A percentile compares a stretch with the other conserved stretches of the same genome.
Conservation (phyloP, 1,284 basidiomycete genomes). For the Ceratobasidium sp. region DNA sequence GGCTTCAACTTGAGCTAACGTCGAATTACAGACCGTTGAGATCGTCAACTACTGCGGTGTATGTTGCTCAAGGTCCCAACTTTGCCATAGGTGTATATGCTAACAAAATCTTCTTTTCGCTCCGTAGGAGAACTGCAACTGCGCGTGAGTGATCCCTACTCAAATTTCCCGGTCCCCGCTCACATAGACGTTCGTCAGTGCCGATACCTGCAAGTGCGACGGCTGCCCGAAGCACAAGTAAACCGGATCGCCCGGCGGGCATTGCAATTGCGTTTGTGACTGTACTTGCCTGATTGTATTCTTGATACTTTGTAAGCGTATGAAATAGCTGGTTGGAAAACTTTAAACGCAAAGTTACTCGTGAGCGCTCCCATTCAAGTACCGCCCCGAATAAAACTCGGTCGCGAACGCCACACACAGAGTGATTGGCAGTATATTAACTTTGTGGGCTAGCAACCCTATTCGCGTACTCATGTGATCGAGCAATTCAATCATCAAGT, state of each 20-base stretch:
- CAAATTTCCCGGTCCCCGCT: background rate
- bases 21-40: constrained; percentile 5
- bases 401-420: too few relatives aligned
- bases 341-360: too few relatives aligned
- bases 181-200: background rate
- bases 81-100: background rate
- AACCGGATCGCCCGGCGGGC: too few relatives aligned
- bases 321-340: constrained; percentile 24
- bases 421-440: too few relatives aligned
- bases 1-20: background rate
- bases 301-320: constrained; percentile 27
- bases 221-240: constrained; percentile 27
- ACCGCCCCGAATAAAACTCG: too few relatives aligned
- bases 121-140: constrained; percentile 21
- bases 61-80: background rate
- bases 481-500: too few relatives aligned
- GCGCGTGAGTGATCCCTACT: constrained; percentile 9
- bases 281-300: background rate
- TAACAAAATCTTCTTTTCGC: background rate
- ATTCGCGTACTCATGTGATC: too few relatives aligned
- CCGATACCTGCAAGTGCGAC: constrained; percentile 12
- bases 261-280: background rate
- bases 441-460: too few relatives aligned
- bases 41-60: constrained; percentile 38
- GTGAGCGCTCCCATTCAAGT: too few relatives aligned